Evolutionary conservation across 1,284 basidiomycete genomes (phyloP).

Genomic region (Moniliella sp.): DNA sequence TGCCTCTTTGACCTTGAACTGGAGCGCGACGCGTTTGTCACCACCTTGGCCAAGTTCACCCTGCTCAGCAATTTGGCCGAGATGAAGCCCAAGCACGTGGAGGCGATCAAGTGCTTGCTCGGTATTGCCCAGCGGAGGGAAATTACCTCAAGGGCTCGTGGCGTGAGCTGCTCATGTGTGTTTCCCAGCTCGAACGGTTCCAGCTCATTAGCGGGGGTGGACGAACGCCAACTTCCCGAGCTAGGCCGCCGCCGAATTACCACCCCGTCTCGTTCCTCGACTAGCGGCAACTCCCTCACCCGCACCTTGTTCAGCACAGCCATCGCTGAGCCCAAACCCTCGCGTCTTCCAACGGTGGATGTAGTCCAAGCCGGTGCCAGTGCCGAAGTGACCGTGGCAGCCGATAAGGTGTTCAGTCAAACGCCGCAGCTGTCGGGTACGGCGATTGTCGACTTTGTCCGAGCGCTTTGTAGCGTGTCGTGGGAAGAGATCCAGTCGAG

Average conservation of each 20-base stretch:
- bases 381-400: constrained; percentile 89
- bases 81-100: constrained; percentile 33
- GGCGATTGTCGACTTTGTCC: constrained; percentile 93
- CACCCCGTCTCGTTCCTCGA: constrained; percentile 1
- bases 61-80: constrained; percentile 33
- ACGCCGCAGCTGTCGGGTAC: constrained; percentile 81
- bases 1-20: constrained; percentile 30
- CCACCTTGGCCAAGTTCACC: constrained; percentile 33
- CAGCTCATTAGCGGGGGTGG: constrained; percentile 32
- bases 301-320: background rate
- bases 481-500: constrained; percentile 99
- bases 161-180: constrained; percentile 31
- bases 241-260: constrained; percentile 46
- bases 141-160: constrained; percentile 31
- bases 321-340: background rate
- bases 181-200: constrained; percentile 32
- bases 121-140: constrained; percentile 31
- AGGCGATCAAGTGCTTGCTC: constrained; percentile 32
- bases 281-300: no score
- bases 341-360: constrained; percentile 56
- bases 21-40: constrained; percentile 32
- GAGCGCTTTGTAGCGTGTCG: constrained; percentile 82
- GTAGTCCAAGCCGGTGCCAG: constrained; percentile 89
- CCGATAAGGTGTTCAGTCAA: constrained; percentile 94
- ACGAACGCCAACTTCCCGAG: constrained; percentile 50